A percentile compares a stretch with the other conserved stretches of the same genome.
Evolutionary conservation across 805 yeast species (phyloP).

Genomic region (Teunomyces pallodes): DNA sequence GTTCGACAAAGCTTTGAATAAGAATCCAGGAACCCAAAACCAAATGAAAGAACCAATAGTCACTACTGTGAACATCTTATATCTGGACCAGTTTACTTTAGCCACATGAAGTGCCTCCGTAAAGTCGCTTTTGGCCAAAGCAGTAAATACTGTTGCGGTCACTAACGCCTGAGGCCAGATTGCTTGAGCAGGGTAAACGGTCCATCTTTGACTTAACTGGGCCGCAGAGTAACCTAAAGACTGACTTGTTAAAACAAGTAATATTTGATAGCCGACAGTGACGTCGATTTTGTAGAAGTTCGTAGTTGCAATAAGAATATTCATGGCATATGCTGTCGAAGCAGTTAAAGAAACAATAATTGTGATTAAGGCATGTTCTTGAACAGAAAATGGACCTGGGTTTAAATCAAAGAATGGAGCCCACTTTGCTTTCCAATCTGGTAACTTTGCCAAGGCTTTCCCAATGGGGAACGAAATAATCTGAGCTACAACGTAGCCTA

Average conservation of each 20-base stretch:
- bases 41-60: conserved; percentile 20
- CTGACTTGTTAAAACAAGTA: conserved; percentile 22
- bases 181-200: conserved; percentile 50
- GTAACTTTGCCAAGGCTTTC: conserved; percentile 13
- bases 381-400: conserved; percentile 19
- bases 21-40: conserved; percentile 29
- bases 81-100: conserved; percentile 17
- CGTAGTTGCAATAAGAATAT: conserved; percentile 20
- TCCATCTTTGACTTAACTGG: conserved; percentile 26
- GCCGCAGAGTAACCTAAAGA: conserved; percentile 30
- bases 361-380: conserved; percentile 23
- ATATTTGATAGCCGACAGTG: conserved; percentile 25
- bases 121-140: conserved; percentile 11
- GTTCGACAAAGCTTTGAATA: conserved; percentile 22
- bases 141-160: conserved; percentile 19
- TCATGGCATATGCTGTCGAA: conserved; percentile 22
- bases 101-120: conserved; percentile 9
- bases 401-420: conserved; percentile 18
- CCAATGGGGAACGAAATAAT: conserved; percentile 25
- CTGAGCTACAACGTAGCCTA: conserved; percentile 24
- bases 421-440: conserved; percentile 8
- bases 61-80: conserved; percentile 16
- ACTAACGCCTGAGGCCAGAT: conserved; percentile 47
- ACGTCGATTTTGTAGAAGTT: conserved; percentile 12
- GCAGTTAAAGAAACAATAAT: conserved; percentile 20